Evolutionary conservation across 495 filamentous ascomycete genomes (phyloP), one percentile per base, ranked within the genome.

Genomic region (Bacidia rubella): DNA sequence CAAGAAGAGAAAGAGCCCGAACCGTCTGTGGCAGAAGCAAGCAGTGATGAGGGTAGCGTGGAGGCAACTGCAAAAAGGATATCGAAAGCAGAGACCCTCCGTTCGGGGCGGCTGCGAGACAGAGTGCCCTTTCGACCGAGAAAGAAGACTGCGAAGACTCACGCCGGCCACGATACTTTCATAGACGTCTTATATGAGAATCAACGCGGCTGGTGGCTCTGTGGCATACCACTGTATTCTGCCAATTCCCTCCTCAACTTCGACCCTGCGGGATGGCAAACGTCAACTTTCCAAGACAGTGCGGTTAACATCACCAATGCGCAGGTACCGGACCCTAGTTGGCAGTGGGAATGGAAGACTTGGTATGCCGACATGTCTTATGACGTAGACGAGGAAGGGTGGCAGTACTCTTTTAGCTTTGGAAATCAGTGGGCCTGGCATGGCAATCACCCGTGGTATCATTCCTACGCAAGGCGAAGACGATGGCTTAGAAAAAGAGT

Each of bases 181-280:
- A 77, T 98, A 25, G 93, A 99, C 54, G 77, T 96, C 11, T 75
- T 99, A 7, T 96, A 95, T 62, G 93, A 99, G 66, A 97, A 99
- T 63, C 82, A 93, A 63, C 73, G 87, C 17, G 87, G 87, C 48
- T 76, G 74, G 29, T 96, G 95, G 62, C 67, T 90, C 53, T 97
- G 89, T 63, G 93, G 93, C 12, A 79, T 90, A 9, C 82, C 92
- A 0, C 75, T 90, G 15, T 99, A 95, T 68, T 94, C 89, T 1
- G 74, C 81, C 19, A 82, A 81, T 46, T 88, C 89, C 2, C 76
- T 99, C 3, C 81, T 94, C 17, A 87, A 87, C 60, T 74, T 93
- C 47, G 93, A 99, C 63, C 87, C 88, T 1, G 55, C 82, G 0
- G 71, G 86, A 2, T 99, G 93, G 93, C 84, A 87, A 54, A 94